Conservation (phyloP, 345 rosid species). For the Physaria fendleri region DNA sequence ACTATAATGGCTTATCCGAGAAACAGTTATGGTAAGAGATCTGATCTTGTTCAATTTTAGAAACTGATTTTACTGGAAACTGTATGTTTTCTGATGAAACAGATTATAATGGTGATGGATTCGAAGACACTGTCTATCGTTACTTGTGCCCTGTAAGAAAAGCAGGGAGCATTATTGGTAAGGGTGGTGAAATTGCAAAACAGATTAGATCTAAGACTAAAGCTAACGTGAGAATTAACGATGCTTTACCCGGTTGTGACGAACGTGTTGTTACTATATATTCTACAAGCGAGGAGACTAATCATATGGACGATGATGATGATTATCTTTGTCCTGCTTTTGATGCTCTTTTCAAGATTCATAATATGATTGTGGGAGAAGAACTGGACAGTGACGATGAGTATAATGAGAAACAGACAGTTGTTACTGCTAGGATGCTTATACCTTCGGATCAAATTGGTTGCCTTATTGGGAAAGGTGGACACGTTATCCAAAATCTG, state of each 20-base stretch:
- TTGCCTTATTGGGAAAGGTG: too few species aligned
- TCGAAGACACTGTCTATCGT: constrained; percentile 52
- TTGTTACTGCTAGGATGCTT: constrained; percentile 50
- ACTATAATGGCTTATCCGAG: constrained; percentile 41
- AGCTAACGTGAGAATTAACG: constrained; percentile 48
- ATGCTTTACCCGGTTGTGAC: constrained; percentile 46
- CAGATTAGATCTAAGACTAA: constrained; percentile 52
- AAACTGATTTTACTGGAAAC: constrained; percentile 19
- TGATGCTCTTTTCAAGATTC: constrained; percentile 62
- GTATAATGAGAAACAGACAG: constrained; percentile 33
- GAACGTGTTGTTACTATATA: constrained; percentile 58
- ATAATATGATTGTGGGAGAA: constrained; percentile 43
- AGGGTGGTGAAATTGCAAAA: constrained; percentile 60
- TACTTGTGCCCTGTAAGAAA: constrained; percentile 50
- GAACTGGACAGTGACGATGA: constrained; percentile 37
- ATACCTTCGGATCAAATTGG: constrained; percentile 70
- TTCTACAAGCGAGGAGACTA: constrained; percentile 51
- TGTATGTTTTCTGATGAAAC: constrained; percentile 29
- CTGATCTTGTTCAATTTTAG: constrained; percentile 13
- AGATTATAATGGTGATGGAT: constrained; percentile 39
- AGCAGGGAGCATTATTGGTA: constrained; percentile 62
- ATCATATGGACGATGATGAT: constrained; percentile 38
- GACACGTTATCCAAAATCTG: too few species aligned
- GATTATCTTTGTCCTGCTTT: constrained; percentile 50
- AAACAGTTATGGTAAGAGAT: constrained; percentile 42